Percentiles rank a stretch among this genome's conserved stretches.
Evolutionary conservation across 345 rosid species (phyloP).

Genomic region (Brassica carinata): DNA sequence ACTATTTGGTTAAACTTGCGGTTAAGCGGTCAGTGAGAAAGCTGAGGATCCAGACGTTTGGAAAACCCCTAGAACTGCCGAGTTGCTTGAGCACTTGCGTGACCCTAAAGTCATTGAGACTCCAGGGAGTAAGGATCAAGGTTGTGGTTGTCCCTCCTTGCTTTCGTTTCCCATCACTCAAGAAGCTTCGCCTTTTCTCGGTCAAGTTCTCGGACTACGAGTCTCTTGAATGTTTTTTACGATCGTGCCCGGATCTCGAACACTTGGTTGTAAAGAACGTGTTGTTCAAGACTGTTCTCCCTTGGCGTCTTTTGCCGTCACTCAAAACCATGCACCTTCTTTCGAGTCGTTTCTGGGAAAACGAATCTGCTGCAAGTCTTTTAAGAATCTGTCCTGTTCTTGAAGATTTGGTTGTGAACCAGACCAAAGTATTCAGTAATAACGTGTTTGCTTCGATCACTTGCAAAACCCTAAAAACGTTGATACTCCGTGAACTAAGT

Average conservation of each 20-base stretch:
- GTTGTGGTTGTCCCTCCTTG: background rate
- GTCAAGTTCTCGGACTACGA: background rate
- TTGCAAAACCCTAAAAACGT: background rate
- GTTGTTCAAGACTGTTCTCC: background rate
- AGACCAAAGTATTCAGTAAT: background rate
- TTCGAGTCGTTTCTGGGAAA: background rate
- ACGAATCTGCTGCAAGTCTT: background rate
- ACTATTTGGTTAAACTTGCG: background rate
- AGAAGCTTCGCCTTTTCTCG: background rate
- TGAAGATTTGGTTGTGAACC: background rate
- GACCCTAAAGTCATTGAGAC: background rate
- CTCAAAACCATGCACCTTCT: background rate
- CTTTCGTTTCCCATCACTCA: background rate
- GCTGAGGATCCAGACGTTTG: background rate
- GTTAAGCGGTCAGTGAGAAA: background rate
- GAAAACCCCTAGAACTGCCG: background rate
- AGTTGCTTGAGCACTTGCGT: background rate
- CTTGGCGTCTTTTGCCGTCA: background rate
- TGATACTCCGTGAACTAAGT: background rate
- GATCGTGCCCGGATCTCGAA: background rate
- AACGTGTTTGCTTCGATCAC: background rate
- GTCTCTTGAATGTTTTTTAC: background rate
- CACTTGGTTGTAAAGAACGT: background rate
- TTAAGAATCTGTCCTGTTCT: background rate
- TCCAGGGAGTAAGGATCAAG: background rate